Base-by-base conservation (phyloP, 495 filamentous ascomycete species). In the Xylaria scruposa region DNA sequence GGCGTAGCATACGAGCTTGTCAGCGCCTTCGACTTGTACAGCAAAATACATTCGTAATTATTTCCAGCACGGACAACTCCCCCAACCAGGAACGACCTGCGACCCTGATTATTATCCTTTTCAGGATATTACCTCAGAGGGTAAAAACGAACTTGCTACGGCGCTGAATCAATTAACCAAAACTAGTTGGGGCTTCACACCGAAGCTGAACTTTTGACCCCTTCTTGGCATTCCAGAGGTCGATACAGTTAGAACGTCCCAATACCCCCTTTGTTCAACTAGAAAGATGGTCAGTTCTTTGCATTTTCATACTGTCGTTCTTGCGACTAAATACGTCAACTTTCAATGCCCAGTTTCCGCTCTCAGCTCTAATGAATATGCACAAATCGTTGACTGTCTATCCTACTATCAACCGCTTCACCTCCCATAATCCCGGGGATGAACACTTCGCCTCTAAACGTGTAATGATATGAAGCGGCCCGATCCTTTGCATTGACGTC, bases 1-100 rank as follows among this genome's bases (percentile, higher is more conserved):
- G 33, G 42, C 31, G 4, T 54, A 79, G 78, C 82, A 84, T 64
- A 83, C 81, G 10, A 80, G 77, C 24, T 70, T 84, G 29, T 77
- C 82, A 5, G 78, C 79, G 3, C 62, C 78, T 38, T 78, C 75
- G 17, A 73, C 73, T 12, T 83, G 82, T 68, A 83, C 80, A 19
- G 80, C 81, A 2, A 56, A 54, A 15, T 71, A 78, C 38, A 75
- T 83, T 7, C 78, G 75, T 47, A 54, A 64, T 40, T 83, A 83
- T 71, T 83, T 83, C 63, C 76, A 80, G 62, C 67, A 72, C n/a
- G 81, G 81, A 24, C 67, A 62, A 38, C 71, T 83, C 44, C 82
- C 82, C 0, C 53, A 44, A 6, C 75, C 67, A 0, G 80, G 73
- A n/a, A 76, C 75, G 15, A 71, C 70, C 1, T 84, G 82, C 69